A percentile compares a stretch with the other conserved stretches of the same genome.
These are phyloP conservation scores for Mortierella sp. DNA, from an alignment of 371 early-diverging fungal genomes.

Conservation along the genomic window DNA sequence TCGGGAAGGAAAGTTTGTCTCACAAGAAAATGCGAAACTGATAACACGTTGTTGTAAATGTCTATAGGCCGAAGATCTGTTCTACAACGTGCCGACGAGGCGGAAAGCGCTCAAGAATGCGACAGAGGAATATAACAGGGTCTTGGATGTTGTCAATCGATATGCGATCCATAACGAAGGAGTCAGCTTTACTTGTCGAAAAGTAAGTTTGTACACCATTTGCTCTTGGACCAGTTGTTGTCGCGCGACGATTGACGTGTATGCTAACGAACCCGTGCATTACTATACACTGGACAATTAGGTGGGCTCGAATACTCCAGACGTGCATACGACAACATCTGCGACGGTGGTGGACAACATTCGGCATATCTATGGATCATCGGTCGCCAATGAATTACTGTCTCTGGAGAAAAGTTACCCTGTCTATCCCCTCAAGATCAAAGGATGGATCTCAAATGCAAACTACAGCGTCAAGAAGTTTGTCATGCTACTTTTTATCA, in stretches of 20 bases:
- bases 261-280: neutral
- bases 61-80: conserved; percentile 88
- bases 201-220: conserved; percentile 61
- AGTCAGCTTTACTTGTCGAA: conserved; percentile 88
- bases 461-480: conserved; percentile 86
- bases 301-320: conserved; percentile 77
- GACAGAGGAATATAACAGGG: conserved; percentile 89
- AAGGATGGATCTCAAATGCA: conserved; percentile 86
- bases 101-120: conserved; percentile 84
- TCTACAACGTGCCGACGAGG: conserved; percentile 90
- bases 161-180: conserved; percentile 94
- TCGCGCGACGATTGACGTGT: neutral
- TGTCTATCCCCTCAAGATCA: conserved; percentile 66
- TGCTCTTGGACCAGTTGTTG: neutral
- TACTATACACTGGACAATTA: conserved; percentile 29
- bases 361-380: conserved; percentile 83
- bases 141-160: conserved; percentile 87
- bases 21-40: neutral
- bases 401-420: conserved; percentile 63
- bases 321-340: conserved; percentile 78
- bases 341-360: conserved; percentile 81
- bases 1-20: neutral
- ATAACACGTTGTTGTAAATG: neutral
- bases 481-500: conserved; percentile 93
- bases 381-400: conserved; percentile 81